Base-by-base conservation (phyloP, 2,329 filamentous ascomycete species). In the Sporothrix globosa region DNA sequence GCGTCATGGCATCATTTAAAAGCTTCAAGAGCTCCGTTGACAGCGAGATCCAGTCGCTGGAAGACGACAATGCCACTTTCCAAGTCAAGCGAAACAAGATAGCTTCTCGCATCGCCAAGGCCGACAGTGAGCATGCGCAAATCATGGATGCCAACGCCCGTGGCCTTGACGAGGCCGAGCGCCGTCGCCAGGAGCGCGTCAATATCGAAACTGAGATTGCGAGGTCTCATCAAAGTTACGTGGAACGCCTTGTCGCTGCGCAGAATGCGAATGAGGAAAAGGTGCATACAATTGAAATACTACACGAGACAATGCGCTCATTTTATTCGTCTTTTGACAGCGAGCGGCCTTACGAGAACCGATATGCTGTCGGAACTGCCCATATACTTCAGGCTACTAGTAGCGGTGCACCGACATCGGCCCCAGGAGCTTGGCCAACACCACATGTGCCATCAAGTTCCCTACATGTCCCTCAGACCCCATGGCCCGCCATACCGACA, bases 21-120 rank as follows among this genome's bases (percentile, higher is more conserved):
- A 83, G 83, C 71, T 83, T 86, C 81, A 91, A 91, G 78, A 79
- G 83, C 69, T 82, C 85, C 53, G 82, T 89, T 56, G 90, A 92
- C 73, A 85, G 85, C 73, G 86, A 90, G 70, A 80, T 91, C 73
- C 86, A 88, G 75, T 82, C 83, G 39, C 84, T 91, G 68, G 87
- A 89, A 74, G 85, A 88, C 61, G 91, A 93, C 70, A 86, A 90
- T 75, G 81, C 83, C 24, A 84, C 85, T 73, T 82, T 90, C 0
- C 85, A 89, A 76, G 87, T 88, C 70, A 92, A 92, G 78, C 86
- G 87, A 66, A 92, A 92, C 81, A 91, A 91, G 80, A 88, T 92
- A 54, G 87, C 88, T 69, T 84, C 87, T 34, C 89, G 91, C 67
- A 90, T 92, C 75, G 84, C 85, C 76, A 92, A 92, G 81, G 87